Evolutionary conservation across 192 early-diverging fungal species (phyloP).

Genomic region (Coemansia sp.): DNA sequence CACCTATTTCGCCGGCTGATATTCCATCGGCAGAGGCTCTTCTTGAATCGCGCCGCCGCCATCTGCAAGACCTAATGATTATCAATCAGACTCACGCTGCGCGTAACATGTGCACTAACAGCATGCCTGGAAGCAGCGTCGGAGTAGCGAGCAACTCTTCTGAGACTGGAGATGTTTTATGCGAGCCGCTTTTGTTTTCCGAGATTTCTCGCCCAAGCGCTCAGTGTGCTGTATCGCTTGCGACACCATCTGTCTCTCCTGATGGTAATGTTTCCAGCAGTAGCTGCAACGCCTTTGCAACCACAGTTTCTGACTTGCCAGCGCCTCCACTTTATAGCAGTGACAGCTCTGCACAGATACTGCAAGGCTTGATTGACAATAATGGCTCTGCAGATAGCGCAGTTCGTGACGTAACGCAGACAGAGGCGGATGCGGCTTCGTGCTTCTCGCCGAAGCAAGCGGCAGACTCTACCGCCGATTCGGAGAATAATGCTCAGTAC

Average conservation of each 20-base stretch:
- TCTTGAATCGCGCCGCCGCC: slow-evolving; percentile 40
- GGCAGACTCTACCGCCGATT: neutral
- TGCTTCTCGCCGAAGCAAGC: neutral
- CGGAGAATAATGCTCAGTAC: slow-evolving; percentile 9
- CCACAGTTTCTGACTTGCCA: slow-evolving; percentile 5
- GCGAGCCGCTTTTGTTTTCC: slow-evolving; percentile 21
- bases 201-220: slow-evolving; percentile 13
- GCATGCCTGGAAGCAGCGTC: neutral
- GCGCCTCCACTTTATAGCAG: slow-evolving; percentile 3
- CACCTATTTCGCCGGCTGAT: neutral
- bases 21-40: slow-evolving; percentile 29
- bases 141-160: neutral
- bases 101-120: slow-evolving; percentile 19
- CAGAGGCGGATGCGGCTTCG: too few species aligned
- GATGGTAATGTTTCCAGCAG: neutral
- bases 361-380: slow-evolving; percentile 7
- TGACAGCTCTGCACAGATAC: neutral
- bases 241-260: neutral
- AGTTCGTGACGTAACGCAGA: too few species aligned
- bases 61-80: slow-evolving; percentile 42
- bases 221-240: neutral
- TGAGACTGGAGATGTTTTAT: neutral
- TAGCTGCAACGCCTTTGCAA: neutral
- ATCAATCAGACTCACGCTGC: slow-evolving; percentile 44
- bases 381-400: slow-evolving; percentile 2